These are phyloP conservation scores for Candida broadrunensis DNA, from an alignment of 805 yeast species.

Conservation along the genomic window DNA sequence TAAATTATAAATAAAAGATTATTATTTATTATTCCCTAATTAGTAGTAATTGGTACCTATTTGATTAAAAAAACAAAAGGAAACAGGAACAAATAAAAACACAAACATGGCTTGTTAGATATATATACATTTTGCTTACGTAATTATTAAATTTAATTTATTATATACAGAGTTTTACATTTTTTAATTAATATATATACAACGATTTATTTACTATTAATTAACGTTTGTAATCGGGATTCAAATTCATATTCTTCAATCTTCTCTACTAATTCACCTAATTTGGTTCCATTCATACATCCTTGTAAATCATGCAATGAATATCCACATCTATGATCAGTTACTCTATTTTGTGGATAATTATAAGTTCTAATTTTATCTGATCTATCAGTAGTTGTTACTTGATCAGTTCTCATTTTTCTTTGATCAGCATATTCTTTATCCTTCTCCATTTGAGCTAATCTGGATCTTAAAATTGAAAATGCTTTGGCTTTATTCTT, in stretches of 20 bases:
- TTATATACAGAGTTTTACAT: no score
- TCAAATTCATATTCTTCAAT: constrained; percentile 39
- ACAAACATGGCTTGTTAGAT: no score
- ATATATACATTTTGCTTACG: no score
- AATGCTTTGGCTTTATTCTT: constrained; percentile 91
- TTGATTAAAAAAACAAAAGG: no score
- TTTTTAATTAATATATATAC: no score
- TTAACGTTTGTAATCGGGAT: constrained; percentile 26
- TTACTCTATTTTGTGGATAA: constrained; percentile 85
- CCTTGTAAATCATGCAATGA: constrained; percentile 68
- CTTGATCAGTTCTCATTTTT: constrained; percentile 73
- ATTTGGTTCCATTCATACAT: constrained; percentile 34
- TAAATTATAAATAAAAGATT: no score
- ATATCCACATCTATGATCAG: constrained; percentile 88
- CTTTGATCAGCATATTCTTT: constrained; percentile 65
- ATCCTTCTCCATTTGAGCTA: constrained; percentile 76
- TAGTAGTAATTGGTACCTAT: no score
- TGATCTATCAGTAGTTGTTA: constrained; percentile 81
- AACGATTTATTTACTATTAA: constrained; percentile 5
- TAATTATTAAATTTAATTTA: no score
- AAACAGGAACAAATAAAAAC: no score
- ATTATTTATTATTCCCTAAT: no score
- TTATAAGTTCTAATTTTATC: constrained; percentile 95
- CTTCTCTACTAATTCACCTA: constrained; percentile 33
- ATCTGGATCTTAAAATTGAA: constrained; percentile 71